Base-by-base conservation (phyloP, 306 rosid species). In the Mimosa pudica region DNA sequence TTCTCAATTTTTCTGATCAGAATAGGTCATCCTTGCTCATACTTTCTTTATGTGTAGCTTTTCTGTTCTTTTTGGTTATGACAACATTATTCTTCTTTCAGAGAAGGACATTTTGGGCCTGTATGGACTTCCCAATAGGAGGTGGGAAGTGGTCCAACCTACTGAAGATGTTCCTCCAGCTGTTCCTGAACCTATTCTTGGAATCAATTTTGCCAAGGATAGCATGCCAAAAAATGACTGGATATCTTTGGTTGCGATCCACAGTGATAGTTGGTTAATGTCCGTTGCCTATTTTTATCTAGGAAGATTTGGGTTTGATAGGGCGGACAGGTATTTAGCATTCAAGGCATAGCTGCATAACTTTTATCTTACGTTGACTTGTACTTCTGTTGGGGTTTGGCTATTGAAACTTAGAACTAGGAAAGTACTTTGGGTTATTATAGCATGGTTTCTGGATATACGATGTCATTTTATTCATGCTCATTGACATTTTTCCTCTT, bases 111-210 rank as follows among this genome's bases (percentile, higher is more conserved):
- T 92, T 88, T 87, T 94, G 81, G 90, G 96, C 85, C 85, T 94
- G 77, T 94, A 92, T 88, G 96, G 96, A 57, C 89, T 83, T 72
- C 96, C 96, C 55, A 89, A 81, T 78, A 97, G 84, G 88, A 88
- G 75, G 63, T 94, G 98, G 98, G 98, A 94, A 88, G 98, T 94
- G 80, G 92, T 87, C 85, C 87, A 92, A 74, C 98, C 98, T 70
- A 97, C 96, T 57, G 98, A 94, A 83, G 98, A 94, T 83, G 98
- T 94, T 83, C 98, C 98, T 61, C 97, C 98, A 2, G 98, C 92
- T 80, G 85, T 94, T 70, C 98, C 98, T 5, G 98, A 94, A 86
- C 98, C 98, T 75, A 96, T 93, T 9, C 85, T 94, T 57, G 98
- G 98, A 47, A 92, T 94, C 61, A 94, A 94, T 81, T 94, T 94